Evolutionary conservation across 805 yeast genomes (phyloP).

Genomic region (Ogataea dorogensis): DNA sequence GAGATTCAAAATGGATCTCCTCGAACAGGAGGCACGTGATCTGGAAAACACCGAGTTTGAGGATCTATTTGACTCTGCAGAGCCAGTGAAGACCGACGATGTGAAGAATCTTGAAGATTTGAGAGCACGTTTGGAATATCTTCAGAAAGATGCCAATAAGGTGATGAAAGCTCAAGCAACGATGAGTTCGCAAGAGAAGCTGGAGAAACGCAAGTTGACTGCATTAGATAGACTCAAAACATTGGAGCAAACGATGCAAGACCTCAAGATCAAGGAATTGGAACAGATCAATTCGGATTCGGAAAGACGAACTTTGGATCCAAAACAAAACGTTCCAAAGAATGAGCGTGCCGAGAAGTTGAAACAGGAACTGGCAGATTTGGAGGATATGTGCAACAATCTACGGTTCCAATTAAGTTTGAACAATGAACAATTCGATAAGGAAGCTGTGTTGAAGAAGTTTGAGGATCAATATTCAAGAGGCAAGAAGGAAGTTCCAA

Average conservation of each 20-base stretch:
- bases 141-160: constrained; percentile 75
- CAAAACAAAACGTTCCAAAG: constrained; percentile 19
- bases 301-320: constrained; percentile 31
- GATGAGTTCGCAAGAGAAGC: constrained; percentile 48
- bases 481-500: constrained; percentile 29
- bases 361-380: constrained; percentile 23
- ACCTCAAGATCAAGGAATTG: constrained; percentile 21
- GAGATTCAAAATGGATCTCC: constrained; percentile 79
- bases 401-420: constrained; percentile 28
- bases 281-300: constrained; percentile 9
- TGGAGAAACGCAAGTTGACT: constrained; percentile 57
- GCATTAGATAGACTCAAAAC: constrained; percentile 73
- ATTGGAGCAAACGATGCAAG: constrained; percentile 47
- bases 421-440: constrained; percentile 22
- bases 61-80: constrained; percentile 34
- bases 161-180: constrained; percentile 62
- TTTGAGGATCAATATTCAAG: constrained; percentile 30
- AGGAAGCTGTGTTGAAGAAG: constrained; percentile 24
- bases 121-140: constrained; percentile 54
- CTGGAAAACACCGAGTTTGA: constrained; percentile 83
- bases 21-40: constrained; percentile 81
- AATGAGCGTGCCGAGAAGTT: constrained; percentile 20
- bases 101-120: constrained; percentile 53
- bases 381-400: constrained; percentile 29
- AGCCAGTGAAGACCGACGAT: constrained; percentile 42